Evolutionary conservation across 2,329 filamentous ascomycete genomes (phyloP), one percentile per base, ranked within the genome.

Genomic region (Daldinia eschscholtzii): DNA sequence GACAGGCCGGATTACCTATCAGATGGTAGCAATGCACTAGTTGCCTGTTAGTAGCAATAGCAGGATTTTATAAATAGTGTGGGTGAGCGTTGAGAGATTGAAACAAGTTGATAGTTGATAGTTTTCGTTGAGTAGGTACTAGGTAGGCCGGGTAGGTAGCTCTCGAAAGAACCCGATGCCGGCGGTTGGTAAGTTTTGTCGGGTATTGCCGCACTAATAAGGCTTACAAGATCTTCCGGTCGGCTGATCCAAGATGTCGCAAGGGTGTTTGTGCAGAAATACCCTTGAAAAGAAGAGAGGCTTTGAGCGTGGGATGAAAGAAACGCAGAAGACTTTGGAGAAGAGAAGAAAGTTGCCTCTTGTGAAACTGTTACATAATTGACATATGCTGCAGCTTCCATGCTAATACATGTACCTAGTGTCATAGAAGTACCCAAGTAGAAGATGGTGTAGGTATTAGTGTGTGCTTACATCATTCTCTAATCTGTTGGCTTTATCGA

Each of bases 191-290:
- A 13, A 56, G 57, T 52, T 53, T 60, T 44, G 42, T 64, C 68
- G 68, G 66, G 48, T 65, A 67, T 67, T 71, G 52, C 68, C 68
- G 64, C 65, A 61, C 48, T 57, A 57, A 13, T 9, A 30, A 12
- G 35, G 6, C 30, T 30, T 55, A 18, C 7, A 57, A 64, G 33
- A 64, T 64, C 18, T 41, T 42, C 12, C 41, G 23, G 66, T 64
- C 50, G 44, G 44, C 50, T 67, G 67, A 67, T 70, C 53, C 59
- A 42, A 61, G 53, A 61, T 46, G 57, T 62, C 64, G 44, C 64
- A 67, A 61, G 60, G 67, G 57, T 64, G n/a, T 18, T 20, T n/a
- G n/a, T 56, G 53, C 57, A 60, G 56, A 28, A 64, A n/a, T 23
- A 57, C 9, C 55, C 58, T 55, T 63, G 42, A 5, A 26, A 41